Evolutionary conservation across 371 early-diverging fungal genomes (phyloP).

Genomic region (Mucor velutinosus): DNA sequence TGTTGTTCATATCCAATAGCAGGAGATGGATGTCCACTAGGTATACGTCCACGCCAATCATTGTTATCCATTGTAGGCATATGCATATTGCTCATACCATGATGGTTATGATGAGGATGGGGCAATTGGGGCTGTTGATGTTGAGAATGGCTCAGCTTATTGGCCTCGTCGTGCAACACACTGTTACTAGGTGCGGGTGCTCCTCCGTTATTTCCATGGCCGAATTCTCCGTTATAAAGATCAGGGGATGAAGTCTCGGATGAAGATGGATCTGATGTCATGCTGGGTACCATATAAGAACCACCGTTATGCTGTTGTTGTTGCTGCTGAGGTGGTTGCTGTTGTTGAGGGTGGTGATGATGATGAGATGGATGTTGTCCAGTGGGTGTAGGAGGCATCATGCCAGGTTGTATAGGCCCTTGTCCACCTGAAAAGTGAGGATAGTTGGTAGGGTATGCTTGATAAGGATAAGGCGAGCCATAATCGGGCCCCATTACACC

Average conservation of each 20-base stretch:
- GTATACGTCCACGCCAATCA: constrained; percentile 26
- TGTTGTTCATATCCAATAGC: constrained; percentile 15
- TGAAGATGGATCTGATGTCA: constrained; percentile 39
- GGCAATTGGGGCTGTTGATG: constrained; percentile 15
- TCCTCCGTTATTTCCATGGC: constrained; percentile 5
- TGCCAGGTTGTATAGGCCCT: constrained; percentile 19
- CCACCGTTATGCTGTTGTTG: background rate
- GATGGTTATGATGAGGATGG: constrained; percentile 6
- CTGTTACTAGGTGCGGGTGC: background rate
- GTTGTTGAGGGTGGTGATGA: constrained; percentile 9
- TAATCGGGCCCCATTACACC: constrained; percentile 32
- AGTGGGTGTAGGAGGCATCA: constrained; percentile 30
- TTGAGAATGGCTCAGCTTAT: constrained; percentile 3
- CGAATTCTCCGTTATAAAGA: constrained; percentile 32
- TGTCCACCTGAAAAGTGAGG: constrained; percentile 15
- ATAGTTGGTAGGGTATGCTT: constrained; percentile 23
- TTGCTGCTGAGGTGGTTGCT: too few relatives aligned
- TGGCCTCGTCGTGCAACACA: constrained; percentile 15
- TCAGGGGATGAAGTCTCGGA: constrained; percentile 45
- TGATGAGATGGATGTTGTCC: constrained; percentile 16
- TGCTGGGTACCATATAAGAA: constrained; percentile 35
- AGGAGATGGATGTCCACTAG: constrained; percentile 17
- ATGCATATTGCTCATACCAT: constrained; percentile 15
- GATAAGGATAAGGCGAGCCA: constrained; percentile 33
- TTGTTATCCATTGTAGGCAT: constrained; percentile 12